Conservation (phyloP, 495 filamentous ascomycete species). For the Pyrenopolyporus hunteri region DNA sequence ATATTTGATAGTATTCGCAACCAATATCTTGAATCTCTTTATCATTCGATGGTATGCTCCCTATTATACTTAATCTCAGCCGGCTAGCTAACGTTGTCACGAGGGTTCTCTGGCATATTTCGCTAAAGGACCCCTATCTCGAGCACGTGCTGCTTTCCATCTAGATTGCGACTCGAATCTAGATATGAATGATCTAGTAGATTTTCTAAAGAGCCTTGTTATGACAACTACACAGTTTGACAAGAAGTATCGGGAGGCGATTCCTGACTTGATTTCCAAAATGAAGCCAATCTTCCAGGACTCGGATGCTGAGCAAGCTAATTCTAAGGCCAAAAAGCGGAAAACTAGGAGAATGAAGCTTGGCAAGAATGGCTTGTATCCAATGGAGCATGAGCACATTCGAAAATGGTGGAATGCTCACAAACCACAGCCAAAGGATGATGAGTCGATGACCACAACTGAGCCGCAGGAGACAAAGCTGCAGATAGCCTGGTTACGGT, state of each 20-base stretch:
- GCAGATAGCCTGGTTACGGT: conserved; percentile 68
- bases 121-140: conserved; percentile 92
- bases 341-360: conserved; percentile 74
- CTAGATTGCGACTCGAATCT: conserved; percentile 58
- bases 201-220: conserved; percentile 73
- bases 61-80: background rate
- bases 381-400: conserved; percentile 75
- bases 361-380: conserved; percentile 78
- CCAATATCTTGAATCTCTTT: conserved; percentile 89
- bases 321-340: conserved; percentile 56
- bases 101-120: conserved; percentile 94
- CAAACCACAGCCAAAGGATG: conserved; percentile 42
- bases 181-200: conserved; percentile 64
- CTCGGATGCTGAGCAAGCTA: conserved; percentile 62
- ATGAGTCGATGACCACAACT: conserved; percentile 45
- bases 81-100: conserved; percentile 32
- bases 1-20: conserved; percentile 70
- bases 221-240: conserved; percentile 78
- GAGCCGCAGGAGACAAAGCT: conserved; percentile 58
- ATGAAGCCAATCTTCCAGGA: conserved; percentile 61
- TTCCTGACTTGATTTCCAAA: conserved; percentile 70
- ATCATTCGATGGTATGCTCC: conserved; percentile 77
- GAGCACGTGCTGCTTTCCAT: conserved; percentile 79
- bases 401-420: conserved; percentile 77
- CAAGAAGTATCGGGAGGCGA: conserved; percentile 81